Conservation (phyloP, 2,329 filamentous ascomycete species). For the Penicillium frequentans region DNA sequence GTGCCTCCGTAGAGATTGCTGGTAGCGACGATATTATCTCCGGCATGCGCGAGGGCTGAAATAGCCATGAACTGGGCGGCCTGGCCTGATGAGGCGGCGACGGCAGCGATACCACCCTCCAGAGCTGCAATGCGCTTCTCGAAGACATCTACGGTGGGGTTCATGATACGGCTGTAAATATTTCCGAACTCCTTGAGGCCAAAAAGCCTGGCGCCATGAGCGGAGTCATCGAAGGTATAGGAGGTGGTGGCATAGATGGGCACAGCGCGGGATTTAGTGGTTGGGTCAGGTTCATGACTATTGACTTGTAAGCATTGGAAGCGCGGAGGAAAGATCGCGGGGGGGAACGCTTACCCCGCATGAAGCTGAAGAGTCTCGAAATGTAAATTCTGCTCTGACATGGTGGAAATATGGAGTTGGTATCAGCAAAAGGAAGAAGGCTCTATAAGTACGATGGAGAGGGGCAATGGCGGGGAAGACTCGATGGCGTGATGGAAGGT, state of each 20-base stretch:
- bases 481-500: too few relatives aligned
- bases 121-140: constrained; percentile 96
- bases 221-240: constrained; percentile 92
- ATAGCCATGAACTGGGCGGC: constrained; percentile 91
- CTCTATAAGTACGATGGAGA: too few relatives aligned
- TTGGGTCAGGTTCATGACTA: constrained; percentile 75
- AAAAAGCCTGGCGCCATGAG: constrained; percentile 91
- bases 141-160: constrained; percentile 93
- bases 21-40: constrained; percentile 92
- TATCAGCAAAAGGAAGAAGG: not conserved
- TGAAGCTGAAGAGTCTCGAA: constrained; percentile 88
- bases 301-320: constrained; percentile 8
- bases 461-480: too few relatives aligned
- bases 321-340: not conserved
- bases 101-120: constrained; percentile 84
- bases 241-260: constrained; percentile 97
- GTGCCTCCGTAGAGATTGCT: constrained; percentile 92
- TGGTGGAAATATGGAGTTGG: constrained; percentile 11
- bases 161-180: constrained; percentile 96
- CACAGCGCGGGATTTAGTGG: constrained; percentile 84
- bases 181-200: constrained; percentile 96
- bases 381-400: constrained; percentile 47
- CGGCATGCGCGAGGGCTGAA: constrained; percentile 76
- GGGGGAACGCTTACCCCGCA: constrained; percentile 62
- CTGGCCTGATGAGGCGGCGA: constrained; percentile 83